Base-by-base conservation (phyloP, 1,139 yeast species). In the Pichia inconspicua region DNA sequence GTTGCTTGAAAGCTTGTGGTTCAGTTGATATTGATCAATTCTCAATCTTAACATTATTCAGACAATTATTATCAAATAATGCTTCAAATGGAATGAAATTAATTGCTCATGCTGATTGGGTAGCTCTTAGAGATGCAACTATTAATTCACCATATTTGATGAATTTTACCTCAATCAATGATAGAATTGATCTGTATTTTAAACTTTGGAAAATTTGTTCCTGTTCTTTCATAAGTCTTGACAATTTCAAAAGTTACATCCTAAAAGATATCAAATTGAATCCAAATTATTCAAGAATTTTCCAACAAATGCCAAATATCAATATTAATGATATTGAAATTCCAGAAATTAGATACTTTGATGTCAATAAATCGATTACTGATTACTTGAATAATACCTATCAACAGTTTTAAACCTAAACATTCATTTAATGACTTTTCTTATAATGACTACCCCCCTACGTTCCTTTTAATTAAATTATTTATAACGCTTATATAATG, bases 101-200 rank as follows among this genome's bases (percentile, higher is more conserved):
- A 58, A 81, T 82, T 57, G 90, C 95, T 11, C 79, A 80, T 59
- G 94, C 92, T 27, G 95, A 87, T 67, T 86, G 95, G 92, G 82
- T 90, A 44, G 86, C 96, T 1, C 69, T 89, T 51, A 75, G 90
- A 67, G 88, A 82, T 64, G 85, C 90, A 14, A 84, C 92, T 6
- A 74, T 84, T 43, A 75, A 77, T 46, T 70, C 80, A 2, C 65
- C 64, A 25, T 66, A 52, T 49, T 53, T 63, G n/a, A 50, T 39
- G 41, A 48, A 48, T n/a, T 61, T 62, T 48, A 46, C 41, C 7
- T 55, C 58, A 42, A 58, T 62, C 31, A 62, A 56, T 52, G 73
- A 72, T 42, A 73, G 87, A 65, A 72, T 72, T 52, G 70, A 71
- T 37, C 66, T 83, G 19, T 84, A 82, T 65, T 74, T 78, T 64